Evolutionary conservation across 768 basidiomycete genomes (phyloP).

Genomic region (Lactifluus volemus): DNA sequence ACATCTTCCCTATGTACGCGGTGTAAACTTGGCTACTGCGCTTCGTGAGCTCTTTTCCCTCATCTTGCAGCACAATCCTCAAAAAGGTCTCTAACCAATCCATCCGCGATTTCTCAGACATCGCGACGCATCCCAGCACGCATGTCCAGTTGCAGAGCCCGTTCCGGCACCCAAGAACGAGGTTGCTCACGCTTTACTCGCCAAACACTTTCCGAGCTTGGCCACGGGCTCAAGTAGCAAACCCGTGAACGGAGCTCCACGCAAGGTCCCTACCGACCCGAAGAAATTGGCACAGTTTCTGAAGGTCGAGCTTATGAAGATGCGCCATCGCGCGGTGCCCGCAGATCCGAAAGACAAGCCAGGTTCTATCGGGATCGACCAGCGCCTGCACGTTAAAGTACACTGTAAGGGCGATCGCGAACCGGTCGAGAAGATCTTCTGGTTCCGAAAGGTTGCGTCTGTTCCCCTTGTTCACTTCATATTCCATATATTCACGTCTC

Average conservation of each 20-base stretch:
- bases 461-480: neutral
- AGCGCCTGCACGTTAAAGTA: constrained; percentile 53
- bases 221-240: constrained; percentile 13
- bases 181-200: constrained; percentile 44
- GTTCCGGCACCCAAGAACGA: constrained; percentile 31
- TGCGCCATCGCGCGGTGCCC: constrained; percentile 62
- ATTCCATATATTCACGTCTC: neutral
- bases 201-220: constrained; percentile 38
- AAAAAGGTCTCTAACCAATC: constrained; percentile 1
- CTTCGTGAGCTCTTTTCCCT: constrained; percentile 35
- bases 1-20: constrained; percentile 37
- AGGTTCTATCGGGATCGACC: constrained; percentile 38
- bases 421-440: constrained; percentile 41
- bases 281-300: constrained; percentile 45
- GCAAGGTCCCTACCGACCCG: constrained; percentile 37
- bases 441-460: constrained; percentile 57
- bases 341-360: constrained; percentile 50
- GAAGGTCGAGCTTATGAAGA: constrained; percentile 60
- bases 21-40: constrained; percentile 56
- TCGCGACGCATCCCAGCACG: constrained; percentile 54
- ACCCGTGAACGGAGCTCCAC: constrained; percentile 14
- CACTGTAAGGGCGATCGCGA: constrained; percentile 24
- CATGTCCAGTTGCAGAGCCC: constrained; percentile 32
- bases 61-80: neutral
- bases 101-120: constrained; percentile 42